phyloP scores from a whole-genome alignment of 495 filamentous ascomycete genomes.

The Podospora pseudoanserina region DNA sequence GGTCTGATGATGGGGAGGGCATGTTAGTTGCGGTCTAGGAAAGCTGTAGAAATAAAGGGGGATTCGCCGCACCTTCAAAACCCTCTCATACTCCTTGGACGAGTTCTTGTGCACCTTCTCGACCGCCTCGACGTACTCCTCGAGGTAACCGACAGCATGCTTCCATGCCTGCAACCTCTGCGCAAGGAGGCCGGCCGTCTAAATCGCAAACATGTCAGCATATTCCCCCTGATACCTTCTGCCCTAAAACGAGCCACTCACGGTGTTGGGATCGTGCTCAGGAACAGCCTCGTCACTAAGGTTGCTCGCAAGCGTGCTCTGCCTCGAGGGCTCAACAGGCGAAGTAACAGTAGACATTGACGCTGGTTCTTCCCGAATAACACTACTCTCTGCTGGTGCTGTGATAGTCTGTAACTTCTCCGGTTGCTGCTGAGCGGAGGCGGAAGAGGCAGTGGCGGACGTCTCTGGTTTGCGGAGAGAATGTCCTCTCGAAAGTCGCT shows the following conservation, averaged over 20 bases:
- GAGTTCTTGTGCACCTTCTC: conserved; percentile 81
- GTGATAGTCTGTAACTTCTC: background rate
- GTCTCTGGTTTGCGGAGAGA: conserved; percentile 8
- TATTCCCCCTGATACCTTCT: background rate
- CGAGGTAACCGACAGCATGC: conserved; percentile 83
- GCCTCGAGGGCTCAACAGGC: conserved; percentile 50
- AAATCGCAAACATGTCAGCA: background rate
- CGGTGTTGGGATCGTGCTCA: conserved; percentile 73
- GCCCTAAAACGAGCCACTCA: conserved; percentile 33
- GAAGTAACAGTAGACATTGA: conserved; percentile 4
- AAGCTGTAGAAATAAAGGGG: background rate
- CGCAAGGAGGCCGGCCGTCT: conserved; percentile 73
- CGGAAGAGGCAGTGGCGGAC: background rate
- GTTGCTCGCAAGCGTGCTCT: conserved; percentile 50
- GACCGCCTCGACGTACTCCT: conserved; percentile 78
- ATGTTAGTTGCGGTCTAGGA: background rate
- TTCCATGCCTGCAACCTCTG: conserved; percentile 93
- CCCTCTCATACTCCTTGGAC: conserved; percentile 92
- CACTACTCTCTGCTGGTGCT: background rate
- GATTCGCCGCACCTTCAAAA: conserved; percentile 50
- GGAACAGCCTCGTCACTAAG: conserved; percentile 62
- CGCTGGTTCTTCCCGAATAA: background rate
- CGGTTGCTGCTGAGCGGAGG: background rate
- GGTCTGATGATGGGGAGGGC: conserved; percentile 48
- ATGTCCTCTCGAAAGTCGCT: background rate